A percentile compares a stretch with the other conserved stretches of the same genome.
These are phyloP conservation scores for Iris macrosiphon DNA, from an alignment of 106 monocot species.

Conservation along the genomic window DNA sequence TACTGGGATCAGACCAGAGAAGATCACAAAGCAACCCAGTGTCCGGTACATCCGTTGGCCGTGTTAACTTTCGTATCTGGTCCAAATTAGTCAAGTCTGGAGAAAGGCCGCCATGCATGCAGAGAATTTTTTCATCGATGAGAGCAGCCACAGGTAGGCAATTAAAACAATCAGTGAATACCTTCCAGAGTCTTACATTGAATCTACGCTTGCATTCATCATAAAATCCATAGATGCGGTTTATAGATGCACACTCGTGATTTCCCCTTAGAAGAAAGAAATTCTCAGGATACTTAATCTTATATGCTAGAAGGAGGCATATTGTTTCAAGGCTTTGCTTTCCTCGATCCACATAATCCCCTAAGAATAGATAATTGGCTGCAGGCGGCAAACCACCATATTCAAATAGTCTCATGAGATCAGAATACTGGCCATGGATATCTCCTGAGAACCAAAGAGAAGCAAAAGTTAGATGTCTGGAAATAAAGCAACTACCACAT, in stretches of 20 bases:
- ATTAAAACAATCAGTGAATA: constrained; percentile 35
- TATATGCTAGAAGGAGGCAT: constrained; percentile 43
- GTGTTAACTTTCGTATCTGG: constrained; percentile 26
- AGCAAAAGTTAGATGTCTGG: no score
- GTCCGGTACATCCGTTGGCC: constrained; percentile 38
- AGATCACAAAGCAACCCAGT: constrained; percentile 38
- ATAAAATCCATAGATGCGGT: constrained; percentile 33
- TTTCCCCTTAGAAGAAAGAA: constrained; percentile 38
- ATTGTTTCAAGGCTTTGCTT: constrained; percentile 38
- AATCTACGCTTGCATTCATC: constrained; percentile 42
- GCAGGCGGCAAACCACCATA: constrained; percentile 33
- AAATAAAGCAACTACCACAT: no score
- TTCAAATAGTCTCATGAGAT: constrained; percentile 32
- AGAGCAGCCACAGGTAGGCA: constrained; percentile 41
- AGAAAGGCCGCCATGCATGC: constrained; percentile 50
- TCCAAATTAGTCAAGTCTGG: constrained; percentile 34
- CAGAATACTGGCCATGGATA: constrained; percentile 40
- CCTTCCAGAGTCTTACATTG: constrained; percentile 28
- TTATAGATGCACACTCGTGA: constrained; percentile 32
- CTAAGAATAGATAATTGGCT: constrained; percentile 43
- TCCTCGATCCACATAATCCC: constrained; percentile 42
- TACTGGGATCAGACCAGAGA: constrained; percentile 40
- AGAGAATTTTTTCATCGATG: constrained; percentile 31
- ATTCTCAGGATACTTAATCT: constrained; percentile 38
- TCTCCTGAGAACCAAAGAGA: constrained; percentile 24